A percentile compares a stretch with the other conserved stretches of the same genome.
Evolutionary conservation across 1,284 basidiomycete species (phyloP).

Genomic region (Marasmius sp.): DNA sequence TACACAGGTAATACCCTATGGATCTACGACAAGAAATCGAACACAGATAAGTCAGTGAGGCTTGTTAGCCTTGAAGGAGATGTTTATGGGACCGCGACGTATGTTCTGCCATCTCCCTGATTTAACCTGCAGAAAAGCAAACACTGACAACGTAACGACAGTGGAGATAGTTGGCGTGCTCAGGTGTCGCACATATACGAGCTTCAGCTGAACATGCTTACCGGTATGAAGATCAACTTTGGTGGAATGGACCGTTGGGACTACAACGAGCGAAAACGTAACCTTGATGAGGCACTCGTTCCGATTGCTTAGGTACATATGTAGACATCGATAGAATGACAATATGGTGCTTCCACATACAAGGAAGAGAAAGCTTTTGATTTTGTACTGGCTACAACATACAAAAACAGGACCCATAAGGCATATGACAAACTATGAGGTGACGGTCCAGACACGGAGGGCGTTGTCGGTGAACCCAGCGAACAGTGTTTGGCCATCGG

Average conservation of each 20-base stretch:
- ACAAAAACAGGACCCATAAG: background rate
- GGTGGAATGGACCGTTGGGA: constrained; percentile 76
- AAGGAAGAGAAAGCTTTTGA: constrained; percentile 3
- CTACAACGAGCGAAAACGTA: constrained; percentile 57
- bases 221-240: constrained; percentile 72
- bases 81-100: constrained; percentile 75
- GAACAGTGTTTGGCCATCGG: constrained; percentile 96
- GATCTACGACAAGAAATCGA: constrained; percentile 71
- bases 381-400: background rate
- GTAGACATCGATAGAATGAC: background rate
- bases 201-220: constrained; percentile 66
- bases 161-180: constrained; percentile 79
- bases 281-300: constrained; percentile 49
- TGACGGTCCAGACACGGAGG: constrained; percentile 91
- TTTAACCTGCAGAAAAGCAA: background rate
- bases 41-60: constrained; percentile 61
- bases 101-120: constrained; percentile 27
- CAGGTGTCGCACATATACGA: constrained; percentile 68
- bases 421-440: constrained; percentile 44
- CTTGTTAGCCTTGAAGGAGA: constrained; percentile 60
- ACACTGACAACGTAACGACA: constrained; percentile 25
- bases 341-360: background rate
- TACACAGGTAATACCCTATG: constrained; percentile 68
- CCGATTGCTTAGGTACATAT: background rate
- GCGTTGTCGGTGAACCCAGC: constrained; percentile 93